Base-by-base conservation (phyloP, 257 asterid genomes). In the Capsicum pubescens region DNA sequence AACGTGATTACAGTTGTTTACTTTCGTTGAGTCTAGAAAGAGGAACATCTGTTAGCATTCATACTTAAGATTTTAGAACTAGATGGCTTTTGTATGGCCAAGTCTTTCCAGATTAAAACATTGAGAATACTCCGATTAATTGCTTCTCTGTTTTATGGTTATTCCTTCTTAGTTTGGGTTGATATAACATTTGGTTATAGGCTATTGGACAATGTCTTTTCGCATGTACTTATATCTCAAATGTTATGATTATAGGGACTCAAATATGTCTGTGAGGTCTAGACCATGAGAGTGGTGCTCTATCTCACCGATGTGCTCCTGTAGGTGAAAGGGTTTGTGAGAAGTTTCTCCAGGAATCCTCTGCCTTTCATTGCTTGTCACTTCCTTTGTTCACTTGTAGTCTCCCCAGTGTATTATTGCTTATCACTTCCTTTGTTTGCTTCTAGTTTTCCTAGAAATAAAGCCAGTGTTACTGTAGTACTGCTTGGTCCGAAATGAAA, bases 41-140 rank as follows among this genome's bases (percentile, higher is more conserved):
- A 50, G 81, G 81, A 52, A 50, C n/a, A 17, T 21, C 46, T 7
- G 13, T 50, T 60, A 21, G 26, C 44, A 50, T 26, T 54, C 0
- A 14, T 76, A 76, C 59, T 36, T 35, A 36, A 26, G 46, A 74
- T 50, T 74, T 74, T 74, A 50, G 13, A 50, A 50, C 21, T 74
- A 74, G 58, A 74, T 74, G 80, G 60, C 42, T 50, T 48, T 21
- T 74, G 44, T 21, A 35, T 16, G 58, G 44, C 36, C 16, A 74
- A 52, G 81, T 76, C 44, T 26, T 14, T 76, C 81, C 81, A 76
- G 19, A 52, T 52, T 48, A 76, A 54, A 76, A 26, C 81, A 21
- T 52, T 76, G 64, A 76, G 48, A 52, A 52, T 76, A 56, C 21
- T 11, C 63, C 13, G 21, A 76, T 52, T 26, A 21, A 9, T 12